phyloP scores from a whole-genome alignment of 1,284 basidiomycete genomes.

The Leccinum subspadiceum region DNA sequence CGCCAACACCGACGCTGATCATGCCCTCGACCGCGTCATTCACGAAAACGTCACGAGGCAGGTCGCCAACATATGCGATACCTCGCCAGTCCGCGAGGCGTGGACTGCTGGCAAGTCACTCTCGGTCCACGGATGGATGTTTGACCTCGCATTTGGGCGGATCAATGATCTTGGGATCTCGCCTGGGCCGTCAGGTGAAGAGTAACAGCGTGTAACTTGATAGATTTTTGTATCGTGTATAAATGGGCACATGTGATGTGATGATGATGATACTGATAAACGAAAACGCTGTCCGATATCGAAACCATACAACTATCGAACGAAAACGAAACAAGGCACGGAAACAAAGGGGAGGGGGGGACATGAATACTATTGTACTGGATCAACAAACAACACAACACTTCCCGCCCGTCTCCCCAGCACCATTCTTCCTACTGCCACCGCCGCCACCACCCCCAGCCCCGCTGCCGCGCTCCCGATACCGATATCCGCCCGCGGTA shows the following conservation, averaged over 20 bases:
- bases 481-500: constrained; percentile 38
- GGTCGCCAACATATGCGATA: constrained; percentile 69
- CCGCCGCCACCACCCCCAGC: background rate
- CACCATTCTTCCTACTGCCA: constrained; percentile 39
- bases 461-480: constrained; percentile 17
- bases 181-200: constrained; percentile 18
- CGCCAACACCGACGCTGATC: constrained; percentile 34
- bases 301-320: background rate
- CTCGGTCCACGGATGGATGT: constrained; percentile 56
- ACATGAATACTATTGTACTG: constrained; percentile 14
- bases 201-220: background rate
- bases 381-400: constrained; percentile 60
- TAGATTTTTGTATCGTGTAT: background rate
- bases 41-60: constrained; percentile 77
- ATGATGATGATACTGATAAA: background rate
- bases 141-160: constrained; percentile 68
- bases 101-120: constrained; percentile 73
- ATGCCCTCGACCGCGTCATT: constrained; percentile 59
- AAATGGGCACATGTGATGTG: background rate
- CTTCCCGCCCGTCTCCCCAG: constrained; percentile 43
- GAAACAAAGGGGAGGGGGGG: background rate
- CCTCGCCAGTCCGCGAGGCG: constrained; percentile 62
- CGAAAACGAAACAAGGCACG: constrained; percentile 2
- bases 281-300: background rate
- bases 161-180: constrained; percentile 64